Percentiles rank a stretch among this genome's conserved stretches.
Conservation (phyloP, 2,329 filamentous ascomycete genomes). For the Didymosphaeria variabile region DNA sequence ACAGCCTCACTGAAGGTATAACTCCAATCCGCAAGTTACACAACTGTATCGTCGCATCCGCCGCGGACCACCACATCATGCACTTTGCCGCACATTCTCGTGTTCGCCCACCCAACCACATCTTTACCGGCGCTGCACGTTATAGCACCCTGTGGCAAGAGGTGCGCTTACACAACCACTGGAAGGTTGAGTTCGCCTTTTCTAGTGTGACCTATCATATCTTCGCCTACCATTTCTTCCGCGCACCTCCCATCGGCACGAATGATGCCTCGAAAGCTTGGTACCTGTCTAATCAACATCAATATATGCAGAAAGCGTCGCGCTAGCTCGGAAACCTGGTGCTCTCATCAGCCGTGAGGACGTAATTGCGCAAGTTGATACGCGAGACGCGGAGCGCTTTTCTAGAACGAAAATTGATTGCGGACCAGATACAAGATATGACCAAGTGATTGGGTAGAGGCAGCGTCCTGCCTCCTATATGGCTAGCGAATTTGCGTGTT, state of each 20-base stretch:
- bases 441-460: slow-evolving; percentile 22
- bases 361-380: slow-evolving; percentile 25
- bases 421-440: slow-evolving; percentile 20
- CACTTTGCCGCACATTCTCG: neutral
- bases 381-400: slow-evolving; percentile 33
- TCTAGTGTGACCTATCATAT: slow-evolving; percentile 33
- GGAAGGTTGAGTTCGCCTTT: slow-evolving; percentile 20
- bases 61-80: neutral
- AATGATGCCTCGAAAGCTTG: slow-evolving; percentile 25
- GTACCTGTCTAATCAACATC: slow-evolving; percentile 39
- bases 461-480: slow-evolving; percentile 25
- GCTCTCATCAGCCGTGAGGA: slow-evolving; percentile 31
- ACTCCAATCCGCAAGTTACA: neutral
- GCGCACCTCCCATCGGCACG: slow-evolving; percentile 37
- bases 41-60: neutral
- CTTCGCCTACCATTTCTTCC: slow-evolving; percentile 40
- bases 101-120: neutral
- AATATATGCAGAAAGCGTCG: slow-evolving; percentile 43
- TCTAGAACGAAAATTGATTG: slow-evolving; percentile 35
- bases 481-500: slow-evolving; percentile 28
- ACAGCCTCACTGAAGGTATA: neutral
- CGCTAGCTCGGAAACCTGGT: slow-evolving; percentile 26
- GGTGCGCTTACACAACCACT: slow-evolving; percentile 31
- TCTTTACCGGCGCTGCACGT: neutral
- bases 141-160: slow-evolving; percentile 17